Conservation (phyloP, 2,329 filamentous ascomycete species). For the Aspergillus ustus region DNA sequence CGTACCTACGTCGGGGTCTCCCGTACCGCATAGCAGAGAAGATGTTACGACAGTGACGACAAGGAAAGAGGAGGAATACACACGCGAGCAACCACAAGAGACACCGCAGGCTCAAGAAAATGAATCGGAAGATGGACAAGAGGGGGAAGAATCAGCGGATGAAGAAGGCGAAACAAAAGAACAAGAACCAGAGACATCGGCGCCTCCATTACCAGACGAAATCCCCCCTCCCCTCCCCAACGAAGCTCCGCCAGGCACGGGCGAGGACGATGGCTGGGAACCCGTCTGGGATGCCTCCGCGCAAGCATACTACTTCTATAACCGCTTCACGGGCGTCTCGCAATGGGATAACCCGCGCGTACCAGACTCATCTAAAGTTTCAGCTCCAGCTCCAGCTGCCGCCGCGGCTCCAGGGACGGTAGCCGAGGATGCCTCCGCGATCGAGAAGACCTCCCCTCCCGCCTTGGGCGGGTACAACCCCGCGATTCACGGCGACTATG, state of each 20-base stretch:
- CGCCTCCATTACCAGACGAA: conserved; percentile 48
- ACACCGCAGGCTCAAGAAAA: not conserved
- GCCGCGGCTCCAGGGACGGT: conserved; percentile 27
- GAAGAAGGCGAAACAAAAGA: conserved; percentile 23
- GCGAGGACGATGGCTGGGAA: conserved; percentile 74
- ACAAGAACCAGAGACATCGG: conserved; percentile 28
- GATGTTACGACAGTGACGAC: not conserved
- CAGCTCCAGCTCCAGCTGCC: not conserved
- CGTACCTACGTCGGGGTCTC: not conserved
- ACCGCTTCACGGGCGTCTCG: conserved; percentile 72
- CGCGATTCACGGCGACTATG: conserved; percentile 93
- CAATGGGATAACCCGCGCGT: conserved; percentile 90
- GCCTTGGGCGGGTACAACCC: conserved; percentile 84
- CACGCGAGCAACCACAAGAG: not conserved
- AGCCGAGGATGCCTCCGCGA: conserved; percentile 24
- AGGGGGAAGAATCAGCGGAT: conserved; percentile 16
- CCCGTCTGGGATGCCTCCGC: conserved; percentile 73
- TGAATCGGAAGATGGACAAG: not conserved
- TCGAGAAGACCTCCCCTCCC: conserved; percentile 35
- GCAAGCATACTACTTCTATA: conserved; percentile 81
- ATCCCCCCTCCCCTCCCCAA: conserved; percentile 57
- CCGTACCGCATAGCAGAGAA: conserved; percentile 2
- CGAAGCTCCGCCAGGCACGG: conserved; percentile 55
- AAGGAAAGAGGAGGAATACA: conserved; percentile 2
- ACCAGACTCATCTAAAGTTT: conserved; percentile 47